Percentiles rank a stretch among this genome's conserved stretches.
Conservation (phyloP, 108 stramenopile species). For the Skeletonema marinoi region DNA sequence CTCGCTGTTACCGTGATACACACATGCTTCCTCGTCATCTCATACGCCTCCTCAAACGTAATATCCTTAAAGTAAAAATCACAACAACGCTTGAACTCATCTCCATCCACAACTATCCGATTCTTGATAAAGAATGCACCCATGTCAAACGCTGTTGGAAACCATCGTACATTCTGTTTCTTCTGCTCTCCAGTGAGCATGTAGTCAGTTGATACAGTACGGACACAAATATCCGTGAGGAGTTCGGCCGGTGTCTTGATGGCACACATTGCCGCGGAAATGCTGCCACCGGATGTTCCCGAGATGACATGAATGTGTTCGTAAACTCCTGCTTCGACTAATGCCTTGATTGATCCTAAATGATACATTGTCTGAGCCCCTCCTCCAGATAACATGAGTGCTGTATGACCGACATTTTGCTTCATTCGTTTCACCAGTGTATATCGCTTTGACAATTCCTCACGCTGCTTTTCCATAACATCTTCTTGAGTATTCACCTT, state of each 20-base stretch:
- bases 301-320: conserved; percentile 85
- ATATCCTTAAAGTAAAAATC: conserved; percentile 86
- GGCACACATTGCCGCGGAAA: conserved; percentile 92
- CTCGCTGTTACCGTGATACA: conserved; percentile 92
- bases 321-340: conserved; percentile 80
- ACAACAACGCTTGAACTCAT: conserved; percentile 76
- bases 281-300: conserved; percentile 90
- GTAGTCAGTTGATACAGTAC: conserved; percentile 85
- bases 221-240: conserved; percentile 74
- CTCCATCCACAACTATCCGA: conserved; percentile 77
- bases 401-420: conserved; percentile 89
- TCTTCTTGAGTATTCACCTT: conserved; percentile 1
- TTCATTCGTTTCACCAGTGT: conserved; percentile 79
- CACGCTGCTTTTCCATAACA: conserved; percentile 33
- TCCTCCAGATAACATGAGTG: conserved; percentile 90
- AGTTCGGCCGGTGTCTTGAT: conserved; percentile 80
- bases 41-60: conserved; percentile 94
- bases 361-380: conserved; percentile 96
- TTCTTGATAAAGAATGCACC: conserved; percentile 77
- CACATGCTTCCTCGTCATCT: conserved; percentile 88
- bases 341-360: conserved; percentile 84
- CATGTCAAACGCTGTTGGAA: conserved; percentile 82
- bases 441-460: conserved; percentile 68
- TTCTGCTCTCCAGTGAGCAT: conserved; percentile 80
- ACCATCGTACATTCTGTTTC: conserved; percentile 84